Conservation (phyloP, 257 asterid species). For the Jaltomata sinuosa region DNA sequence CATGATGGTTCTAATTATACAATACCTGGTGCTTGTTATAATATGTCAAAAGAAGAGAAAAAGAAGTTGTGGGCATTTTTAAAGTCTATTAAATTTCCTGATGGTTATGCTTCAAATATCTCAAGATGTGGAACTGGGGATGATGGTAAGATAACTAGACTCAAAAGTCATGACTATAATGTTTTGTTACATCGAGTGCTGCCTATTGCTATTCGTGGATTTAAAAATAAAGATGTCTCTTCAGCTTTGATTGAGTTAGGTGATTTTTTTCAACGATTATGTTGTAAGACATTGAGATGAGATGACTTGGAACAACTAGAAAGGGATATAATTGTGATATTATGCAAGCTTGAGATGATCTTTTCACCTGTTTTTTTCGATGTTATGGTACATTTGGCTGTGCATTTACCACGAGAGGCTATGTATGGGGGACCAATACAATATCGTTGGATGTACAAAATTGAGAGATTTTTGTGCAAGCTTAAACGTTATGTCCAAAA, state of each 20-base stretch:
- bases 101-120: too few species aligned
- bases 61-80: not conserved
- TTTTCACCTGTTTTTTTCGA: not conserved
- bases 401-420: not conserved
- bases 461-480: too few species aligned
- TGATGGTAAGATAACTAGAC: too few species aligned
- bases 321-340: not conserved
- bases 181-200: not conserved
- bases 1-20: not conserved
- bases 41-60: not conserved
- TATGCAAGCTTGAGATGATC: not conserved
- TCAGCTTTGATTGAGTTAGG: not conserved
- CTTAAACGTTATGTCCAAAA: not conserved
- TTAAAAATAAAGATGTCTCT: not conserved
- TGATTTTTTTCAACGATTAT: not conserved
- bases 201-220: not conserved
- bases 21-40: not conserved
- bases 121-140: too few species aligned
- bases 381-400: not conserved
- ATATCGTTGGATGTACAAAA: slow-evolving; percentile 7
- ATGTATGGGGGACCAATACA: not conserved
- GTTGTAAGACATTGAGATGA: not conserved
- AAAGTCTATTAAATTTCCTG: not conserved
- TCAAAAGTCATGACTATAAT: too few species aligned
- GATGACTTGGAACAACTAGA: not conserved